A percentile compares a stretch with the other conserved stretches of the same genome.
These are phyloP conservation scores for Austroboletus festivus DNA, from an alignment of 768 basidiomycete genomes.

Conservation along the genomic window DNA sequence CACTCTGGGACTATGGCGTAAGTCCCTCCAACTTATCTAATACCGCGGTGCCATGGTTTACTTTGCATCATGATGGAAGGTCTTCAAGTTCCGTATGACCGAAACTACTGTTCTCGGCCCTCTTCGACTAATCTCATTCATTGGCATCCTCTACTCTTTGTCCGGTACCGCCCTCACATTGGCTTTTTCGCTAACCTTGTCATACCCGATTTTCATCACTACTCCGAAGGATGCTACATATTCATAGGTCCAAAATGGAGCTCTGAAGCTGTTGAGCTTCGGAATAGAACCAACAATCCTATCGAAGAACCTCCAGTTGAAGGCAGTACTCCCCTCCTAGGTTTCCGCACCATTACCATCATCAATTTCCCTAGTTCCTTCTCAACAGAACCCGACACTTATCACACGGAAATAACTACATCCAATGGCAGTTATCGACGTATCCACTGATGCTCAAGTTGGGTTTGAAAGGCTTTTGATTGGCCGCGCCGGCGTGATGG, in stretches of 20 bases:
- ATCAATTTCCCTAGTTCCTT: not conserved
- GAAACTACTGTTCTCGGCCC: constrained; percentile 7
- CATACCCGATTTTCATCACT: constrained; percentile 46
- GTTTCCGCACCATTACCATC: constrained; percentile 7
- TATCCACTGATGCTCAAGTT: constrained; percentile 36
- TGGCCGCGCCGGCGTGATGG: constrained; percentile 81
- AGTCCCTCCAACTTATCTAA: constrained; percentile 20
- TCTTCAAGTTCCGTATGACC: too few species aligned
- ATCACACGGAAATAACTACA: constrained; percentile 39
- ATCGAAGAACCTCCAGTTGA: constrained; percentile 12
- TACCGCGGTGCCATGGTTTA: not conserved
- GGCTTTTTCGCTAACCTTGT: constrained; percentile 80
- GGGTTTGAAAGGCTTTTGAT: constrained; percentile 75
- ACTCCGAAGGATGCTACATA: constrained; percentile 59
- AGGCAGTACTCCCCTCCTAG: constrained; percentile 13
- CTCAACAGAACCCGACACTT: constrained; percentile 9
- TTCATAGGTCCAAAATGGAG: too few species aligned
- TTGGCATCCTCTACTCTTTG: too few species aligned
- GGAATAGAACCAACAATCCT: too few species aligned
- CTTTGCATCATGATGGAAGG: too few species aligned
- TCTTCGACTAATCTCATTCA: constrained; percentile 39
- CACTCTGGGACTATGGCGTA: constrained; percentile 51
- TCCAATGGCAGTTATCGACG: constrained; percentile 48
- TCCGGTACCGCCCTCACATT: too few species aligned
- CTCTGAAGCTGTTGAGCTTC: too few species aligned